These are phyloP conservation scores for Chlorella sorokiniana DNA, from an alignment of 139 green algal genomes.

Conservation along the genomic window DNA sequence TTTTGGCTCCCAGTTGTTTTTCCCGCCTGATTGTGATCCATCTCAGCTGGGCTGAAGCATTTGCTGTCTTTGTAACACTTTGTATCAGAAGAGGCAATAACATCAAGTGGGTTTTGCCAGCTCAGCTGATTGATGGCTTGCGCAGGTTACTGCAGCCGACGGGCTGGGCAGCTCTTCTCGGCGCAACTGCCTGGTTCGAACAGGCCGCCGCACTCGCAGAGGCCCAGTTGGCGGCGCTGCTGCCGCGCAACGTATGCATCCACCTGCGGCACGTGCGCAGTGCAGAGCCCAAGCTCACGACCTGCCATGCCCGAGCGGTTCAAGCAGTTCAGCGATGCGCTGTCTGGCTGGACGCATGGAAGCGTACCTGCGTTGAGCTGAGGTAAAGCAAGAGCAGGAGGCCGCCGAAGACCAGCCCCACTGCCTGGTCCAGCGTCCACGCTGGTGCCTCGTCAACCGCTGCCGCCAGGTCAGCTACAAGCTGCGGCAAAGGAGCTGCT, in stretches of 20 bases:
- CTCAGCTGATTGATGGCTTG: no score
- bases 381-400: slow-evolving; percentile 62
- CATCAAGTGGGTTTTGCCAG: no score
- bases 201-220: slow-evolving; percentile 82
- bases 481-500: not conserved
- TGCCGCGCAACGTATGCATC: slow-evolving; percentile 60
- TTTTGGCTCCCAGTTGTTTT: no score
- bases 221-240: slow-evolving; percentile 73
- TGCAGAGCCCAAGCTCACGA: no score
- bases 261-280: slow-evolving; percentile 32
- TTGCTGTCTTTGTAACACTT: no score
- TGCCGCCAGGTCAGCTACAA: not conserved
- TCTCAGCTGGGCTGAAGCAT: no score
- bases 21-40: no score
- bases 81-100: no score
- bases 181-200: slow-evolving; percentile 58
- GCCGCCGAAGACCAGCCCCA: slow-evolving; percentile 75
- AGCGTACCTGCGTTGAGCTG: slow-evolving; percentile 28
- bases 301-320: no score
- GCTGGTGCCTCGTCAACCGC: slow-evolving; percentile 59
- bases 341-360: not conserved
- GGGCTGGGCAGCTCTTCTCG: slow-evolving; percentile 17
- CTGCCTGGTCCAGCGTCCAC: slow-evolving; percentile 85
- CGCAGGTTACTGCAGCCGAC: not conserved
- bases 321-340: not conserved